Evolutionary conservation across 805 yeast species (phyloP).

Genomic region (Candida boleticola): DNA sequence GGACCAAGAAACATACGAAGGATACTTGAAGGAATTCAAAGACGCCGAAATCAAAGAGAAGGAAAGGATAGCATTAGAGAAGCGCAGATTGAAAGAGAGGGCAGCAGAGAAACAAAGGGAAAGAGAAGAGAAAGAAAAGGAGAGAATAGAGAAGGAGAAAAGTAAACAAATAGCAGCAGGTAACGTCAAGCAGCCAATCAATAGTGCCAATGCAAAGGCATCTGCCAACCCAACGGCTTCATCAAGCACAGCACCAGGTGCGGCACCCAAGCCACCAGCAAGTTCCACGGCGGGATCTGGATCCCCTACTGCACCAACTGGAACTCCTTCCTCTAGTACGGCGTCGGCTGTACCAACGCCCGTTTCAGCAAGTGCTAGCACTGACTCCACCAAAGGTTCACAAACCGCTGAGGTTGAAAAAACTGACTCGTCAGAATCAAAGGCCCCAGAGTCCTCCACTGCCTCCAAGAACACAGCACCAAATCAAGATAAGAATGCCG

Average conservation of each 20-base stretch:
- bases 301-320: neutral
- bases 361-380: conserved; percentile 1
- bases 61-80: conserved; percentile 15
- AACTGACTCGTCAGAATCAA: neutral
- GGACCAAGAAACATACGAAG: conserved; percentile 55
- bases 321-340: neutral
- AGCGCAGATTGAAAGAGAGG: conserved; percentile 13
- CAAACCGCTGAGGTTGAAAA: too few species aligned
- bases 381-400: too few species aligned
- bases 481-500: neutral
- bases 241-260: neutral
- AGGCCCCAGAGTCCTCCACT: neutral
- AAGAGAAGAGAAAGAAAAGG: conserved; percentile 10
- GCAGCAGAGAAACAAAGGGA: conserved; percentile 12
- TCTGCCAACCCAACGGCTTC: neutral
- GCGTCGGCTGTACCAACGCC: neutral
- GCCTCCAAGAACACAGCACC: neutral
- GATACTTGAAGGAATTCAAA: conserved; percentile 44
- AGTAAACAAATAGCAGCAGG: conserved; percentile 9
- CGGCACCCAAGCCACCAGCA: conserved; percentile 10
- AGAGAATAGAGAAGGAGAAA: conserved; percentile 10
- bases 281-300: neutral
- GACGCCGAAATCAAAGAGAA: conserved; percentile 18
- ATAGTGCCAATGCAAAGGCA: neutral
- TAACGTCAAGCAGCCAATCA: too few species aligned